Evolutionary conservation across 371 early-diverging fungal genomes (phyloP).

Genomic region (Mortierella sp.): DNA sequence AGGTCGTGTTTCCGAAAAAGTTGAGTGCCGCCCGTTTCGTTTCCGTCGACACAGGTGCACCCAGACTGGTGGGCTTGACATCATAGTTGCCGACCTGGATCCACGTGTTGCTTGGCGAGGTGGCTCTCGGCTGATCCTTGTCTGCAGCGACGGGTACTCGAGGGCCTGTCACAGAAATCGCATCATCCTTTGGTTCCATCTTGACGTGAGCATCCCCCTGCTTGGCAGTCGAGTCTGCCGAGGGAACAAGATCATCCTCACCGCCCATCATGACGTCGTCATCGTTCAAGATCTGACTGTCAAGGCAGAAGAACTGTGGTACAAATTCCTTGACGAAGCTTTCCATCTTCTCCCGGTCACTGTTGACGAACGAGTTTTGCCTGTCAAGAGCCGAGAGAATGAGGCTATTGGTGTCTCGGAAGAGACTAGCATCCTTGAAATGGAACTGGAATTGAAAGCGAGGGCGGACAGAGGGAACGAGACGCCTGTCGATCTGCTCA

Average conservation of each 20-base stretch:
- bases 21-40: slow-evolving; percentile 60
- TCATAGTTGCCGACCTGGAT: slow-evolving; percentile 52
- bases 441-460: slow-evolving; percentile 72
- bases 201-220: slow-evolving; percentile 64
- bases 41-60: slow-evolving; percentile 25
- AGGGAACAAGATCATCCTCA: slow-evolving; percentile 39
- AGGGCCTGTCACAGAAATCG: slow-evolving; percentile 44
- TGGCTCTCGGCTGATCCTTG: slow-evolving; percentile 35
- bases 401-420: slow-evolving; percentile 74
- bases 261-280: slow-evolving; percentile 57
- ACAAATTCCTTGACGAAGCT: slow-evolving; percentile 83
- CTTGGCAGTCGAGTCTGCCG: slow-evolving; percentile 43
- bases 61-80: slow-evolving; percentile 50
- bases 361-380: slow-evolving; percentile 65
- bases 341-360: slow-evolving; percentile 77
- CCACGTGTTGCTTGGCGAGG: slow-evolving; percentile 50
- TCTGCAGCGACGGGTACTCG: slow-evolving; percentile 44
- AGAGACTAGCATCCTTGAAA: slow-evolving; percentile 70
- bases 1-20: slow-evolving; percentile 77
- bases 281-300: slow-evolving; percentile 51
- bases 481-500: slow-evolving; percentile 57
- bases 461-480: slow-evolving; percentile 48
- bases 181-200: slow-evolving; percentile 59
- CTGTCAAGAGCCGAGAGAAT: slow-evolving; percentile 64
- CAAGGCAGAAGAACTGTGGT: slow-evolving; percentile 76